A percentile compares a stretch with the other conserved stretches of the same genome.
phyloP scores from a whole-genome alignment of 441 rosid species.

The Populus hybrid region DNA sequence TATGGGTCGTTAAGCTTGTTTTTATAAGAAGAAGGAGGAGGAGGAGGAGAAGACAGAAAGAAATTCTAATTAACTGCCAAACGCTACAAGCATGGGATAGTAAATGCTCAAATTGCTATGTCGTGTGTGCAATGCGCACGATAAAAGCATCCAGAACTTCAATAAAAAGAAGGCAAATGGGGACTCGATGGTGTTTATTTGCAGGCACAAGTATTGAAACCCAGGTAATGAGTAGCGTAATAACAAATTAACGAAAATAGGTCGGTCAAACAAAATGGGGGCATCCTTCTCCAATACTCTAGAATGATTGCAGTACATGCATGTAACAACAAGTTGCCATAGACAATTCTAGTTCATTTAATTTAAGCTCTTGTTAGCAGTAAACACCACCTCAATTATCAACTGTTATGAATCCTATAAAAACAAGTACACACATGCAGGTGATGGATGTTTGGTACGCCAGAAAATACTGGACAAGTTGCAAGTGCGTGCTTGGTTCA shows the following conservation, averaged over 20 bases:
- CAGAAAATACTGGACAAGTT: slow-evolving; percentile 1
- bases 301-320: background rate
- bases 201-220: slow-evolving; percentile 16
- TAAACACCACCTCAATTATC: slow-evolving; percentile 4
- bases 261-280: slow-evolving; percentile 13
- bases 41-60: too few species aligned
- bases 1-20: slow-evolving; percentile 4
- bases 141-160: background rate
- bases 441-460: slow-evolving; percentile 1
- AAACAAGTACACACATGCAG: background rate
- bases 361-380: background rate
- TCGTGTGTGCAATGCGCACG: slow-evolving; percentile 11
- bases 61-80: too few species aligned
- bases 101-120: slow-evolving; percentile 15
- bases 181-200: background rate
- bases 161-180: background rate
- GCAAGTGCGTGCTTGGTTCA: slow-evolving; percentile 13
- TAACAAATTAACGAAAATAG: background rate
- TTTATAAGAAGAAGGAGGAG: too few species aligned
- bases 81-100: background rate
- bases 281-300: background rate
- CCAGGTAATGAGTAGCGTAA: background rate
- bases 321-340: slow-evolving; percentile 9
- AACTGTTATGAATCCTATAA: background rate
- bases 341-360: background rate